A percentile compares a stretch with the other conserved stretches of the same genome.
These are phyloP conservation scores for Microcyclospora tardicrescens DNA, from an alignment of 2,329 filamentous ascomycete species.

Conservation along the genomic window DNA sequence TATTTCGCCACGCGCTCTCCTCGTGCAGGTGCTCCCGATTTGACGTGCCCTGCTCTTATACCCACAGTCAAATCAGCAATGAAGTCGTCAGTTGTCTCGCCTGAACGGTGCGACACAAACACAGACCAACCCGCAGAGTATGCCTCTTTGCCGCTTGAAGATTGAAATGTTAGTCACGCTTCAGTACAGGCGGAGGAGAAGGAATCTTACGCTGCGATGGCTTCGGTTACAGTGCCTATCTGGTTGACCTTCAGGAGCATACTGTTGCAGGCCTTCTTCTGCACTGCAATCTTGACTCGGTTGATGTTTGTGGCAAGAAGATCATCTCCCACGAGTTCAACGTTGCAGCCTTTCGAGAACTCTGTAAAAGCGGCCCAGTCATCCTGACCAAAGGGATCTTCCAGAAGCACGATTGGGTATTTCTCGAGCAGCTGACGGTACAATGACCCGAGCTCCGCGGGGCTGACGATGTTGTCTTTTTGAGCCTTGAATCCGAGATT, in stretches of 20 bases:
- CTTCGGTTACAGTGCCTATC: conserved; percentile 31
- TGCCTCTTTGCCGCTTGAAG: conserved; percentile 16
- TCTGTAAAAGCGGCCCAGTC: conserved; percentile 27
- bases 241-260: conserved; percentile 33
- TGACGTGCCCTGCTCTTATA: conserved; percentile 28
- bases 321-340: conserved; percentile 31
- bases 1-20: conserved; percentile 33
- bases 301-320: conserved; percentile 28
- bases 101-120: conserved; percentile 32
- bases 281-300: conserved; percentile 23
- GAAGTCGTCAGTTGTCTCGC: conserved; percentile 33
- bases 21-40: conserved; percentile 28
- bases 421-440: conserved; percentile 22
- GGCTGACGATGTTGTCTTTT: background rate
- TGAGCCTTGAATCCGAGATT: conserved; percentile 26
- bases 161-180: conserved; percentile 7
- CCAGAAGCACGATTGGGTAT: conserved; percentile 28
- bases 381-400: conserved; percentile 31
- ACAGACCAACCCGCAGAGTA: conserved; percentile 27
- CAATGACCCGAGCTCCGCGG: conserved; percentile 17
- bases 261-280: conserved; percentile 28
- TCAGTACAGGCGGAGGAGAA: background rate
- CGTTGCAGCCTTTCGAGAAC: conserved; percentile 22
- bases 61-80: conserved; percentile 31
- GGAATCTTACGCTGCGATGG: conserved; percentile 25